Conservation (phyloP, 305 asterid genomes). For the Rubia occidens region DNA sequence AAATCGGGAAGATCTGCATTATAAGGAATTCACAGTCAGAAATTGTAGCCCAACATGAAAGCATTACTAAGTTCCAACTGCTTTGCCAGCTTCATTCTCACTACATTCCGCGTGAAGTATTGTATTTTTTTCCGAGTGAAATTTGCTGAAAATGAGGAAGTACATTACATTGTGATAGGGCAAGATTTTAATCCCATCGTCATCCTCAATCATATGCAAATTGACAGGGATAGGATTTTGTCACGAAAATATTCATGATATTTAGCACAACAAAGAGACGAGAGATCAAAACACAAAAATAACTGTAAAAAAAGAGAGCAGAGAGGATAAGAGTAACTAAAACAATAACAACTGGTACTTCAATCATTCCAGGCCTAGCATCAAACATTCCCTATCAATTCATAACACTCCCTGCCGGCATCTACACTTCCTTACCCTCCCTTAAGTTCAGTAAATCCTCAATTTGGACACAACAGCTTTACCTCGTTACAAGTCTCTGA, state of each 20-base stretch:
- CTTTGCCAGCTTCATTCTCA: not conserved
- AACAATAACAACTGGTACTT: not conserved
- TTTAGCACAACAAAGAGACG: not conserved
- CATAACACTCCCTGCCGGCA: not conserved
- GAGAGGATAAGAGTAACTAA: not conserved
- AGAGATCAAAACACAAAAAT: not conserved
- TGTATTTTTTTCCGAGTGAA: too few species aligned
- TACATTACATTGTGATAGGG: too few species aligned
- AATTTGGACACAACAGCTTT: not conserved
- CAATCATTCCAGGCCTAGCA: not conserved
- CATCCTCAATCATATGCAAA: not conserved
- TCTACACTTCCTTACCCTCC: not conserved
- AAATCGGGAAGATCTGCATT: constrained; percentile 82
- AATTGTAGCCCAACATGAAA: not conserved
- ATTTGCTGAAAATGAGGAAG: too few species aligned
- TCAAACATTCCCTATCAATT: too few species aligned
- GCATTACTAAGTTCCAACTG: not conserved
- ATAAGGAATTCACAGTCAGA: constrained; percentile 5
- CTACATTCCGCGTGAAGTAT: not conserved
- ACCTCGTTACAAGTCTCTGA: not conserved
- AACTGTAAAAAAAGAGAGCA: not conserved
- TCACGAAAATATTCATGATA: not conserved
- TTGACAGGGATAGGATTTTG: not conserved
- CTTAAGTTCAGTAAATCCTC: not conserved
- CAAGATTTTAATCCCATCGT: too few species aligned